phyloP scores from a whole-genome alignment of 192 early-diverging fungal species.

The Coemansia sp. region DNA sequence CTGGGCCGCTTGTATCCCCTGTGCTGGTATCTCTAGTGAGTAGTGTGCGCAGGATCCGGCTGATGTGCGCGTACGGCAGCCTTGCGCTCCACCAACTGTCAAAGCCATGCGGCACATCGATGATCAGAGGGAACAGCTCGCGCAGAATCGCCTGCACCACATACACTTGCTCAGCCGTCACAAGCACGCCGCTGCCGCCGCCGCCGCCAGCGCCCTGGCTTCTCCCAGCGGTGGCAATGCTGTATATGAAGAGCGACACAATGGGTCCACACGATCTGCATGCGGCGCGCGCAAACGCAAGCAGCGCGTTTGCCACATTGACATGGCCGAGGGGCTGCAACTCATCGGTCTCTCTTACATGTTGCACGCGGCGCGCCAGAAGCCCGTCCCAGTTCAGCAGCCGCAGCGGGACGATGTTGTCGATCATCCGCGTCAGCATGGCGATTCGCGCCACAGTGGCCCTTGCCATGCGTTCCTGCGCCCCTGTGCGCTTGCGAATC shows the following conservation, averaged over 20 bases:
- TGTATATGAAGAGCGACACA: conserved; percentile 33
- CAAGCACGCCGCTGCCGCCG: background rate
- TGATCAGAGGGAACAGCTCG: conserved; percentile 36
- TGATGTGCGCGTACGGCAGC: conserved; percentile 21
- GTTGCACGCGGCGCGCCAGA: conserved; percentile 8
- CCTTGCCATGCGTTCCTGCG: background rate
- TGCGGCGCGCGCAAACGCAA: conserved; percentile 10
- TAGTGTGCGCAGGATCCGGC: conserved; percentile 8
- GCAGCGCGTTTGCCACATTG: background rate
- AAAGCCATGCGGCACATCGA: conserved; percentile 37
- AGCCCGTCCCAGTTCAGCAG: conserved; percentile 26
- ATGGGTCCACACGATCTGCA: conserved; percentile 38
- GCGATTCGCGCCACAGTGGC: conserved; percentile 6
- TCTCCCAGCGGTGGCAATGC: background rate
- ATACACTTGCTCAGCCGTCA: conserved; percentile 31
- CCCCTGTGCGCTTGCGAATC: background rate
- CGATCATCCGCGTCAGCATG: conserved; percentile 18
- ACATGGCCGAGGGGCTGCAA: background rate
- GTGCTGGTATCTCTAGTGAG: too few relatives aligned
- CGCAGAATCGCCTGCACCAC: conserved; percentile 38
- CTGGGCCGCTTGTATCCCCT: too few relatives aligned
- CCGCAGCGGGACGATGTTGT: conserved; percentile 31
- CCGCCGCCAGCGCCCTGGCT: too few relatives aligned
- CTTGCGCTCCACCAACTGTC: conserved; percentile 41
- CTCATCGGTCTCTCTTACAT: conserved; percentile 15